A percentile compares a stretch with the other conserved stretches of the same genome.
Evolutionary conservation across 495 filamentous ascomycete species (phyloP).

Genomic region (Lindgomyces ingoldianus): DNA sequence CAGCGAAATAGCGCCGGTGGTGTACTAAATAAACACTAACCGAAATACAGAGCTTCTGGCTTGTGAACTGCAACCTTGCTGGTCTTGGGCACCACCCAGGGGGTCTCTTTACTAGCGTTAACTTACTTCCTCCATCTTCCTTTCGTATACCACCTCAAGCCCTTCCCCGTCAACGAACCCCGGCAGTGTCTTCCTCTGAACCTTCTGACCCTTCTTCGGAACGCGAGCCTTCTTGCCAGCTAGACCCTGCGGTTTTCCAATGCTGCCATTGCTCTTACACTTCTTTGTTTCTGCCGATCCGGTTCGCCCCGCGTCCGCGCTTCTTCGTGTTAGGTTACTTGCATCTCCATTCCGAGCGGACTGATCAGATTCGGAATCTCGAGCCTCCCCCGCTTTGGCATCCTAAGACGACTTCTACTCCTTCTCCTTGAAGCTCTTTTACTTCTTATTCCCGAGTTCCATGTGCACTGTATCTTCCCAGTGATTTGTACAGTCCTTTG

Average conservation of each 20-base stretch:
- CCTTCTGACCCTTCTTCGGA: constrained; percentile 42
- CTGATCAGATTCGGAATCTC: constrained; percentile 11
- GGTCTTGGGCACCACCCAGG: constrained; percentile 42
- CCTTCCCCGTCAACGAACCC: constrained; percentile 44
- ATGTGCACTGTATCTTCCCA: constrained; percentile 28
- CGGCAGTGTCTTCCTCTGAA: constrained; percentile 41
- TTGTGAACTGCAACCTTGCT: constrained; percentile 44
- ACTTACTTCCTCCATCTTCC: constrained; percentile 41
- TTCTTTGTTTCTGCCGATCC: constrained; percentile 35
- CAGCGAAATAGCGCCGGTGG: neutral
- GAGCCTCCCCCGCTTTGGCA: constrained; percentile 3
- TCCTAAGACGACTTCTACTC: constrained; percentile 20
- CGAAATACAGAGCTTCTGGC: constrained; percentile 44
- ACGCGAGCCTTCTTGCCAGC: constrained; percentile 42
- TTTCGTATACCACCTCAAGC: constrained; percentile 39
- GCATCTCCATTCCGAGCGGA: constrained; percentile 15
- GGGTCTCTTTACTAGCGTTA: constrained; percentile 44
- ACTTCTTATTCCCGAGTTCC: constrained; percentile 21
- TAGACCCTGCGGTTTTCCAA: constrained; percentile 8
- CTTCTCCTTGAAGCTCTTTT: constrained; percentile 27
- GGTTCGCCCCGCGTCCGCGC: constrained; percentile 37
- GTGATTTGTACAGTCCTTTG: constrained; percentile 17
- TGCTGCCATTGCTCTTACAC: constrained; percentile 37
- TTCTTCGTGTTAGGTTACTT: constrained; percentile 32
- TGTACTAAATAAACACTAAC: constrained; percentile 24